Evolutionary conservation across 2,329 filamentous ascomycete species (phyloP).

Genomic region (Coleophoma crateriformis): DNA sequence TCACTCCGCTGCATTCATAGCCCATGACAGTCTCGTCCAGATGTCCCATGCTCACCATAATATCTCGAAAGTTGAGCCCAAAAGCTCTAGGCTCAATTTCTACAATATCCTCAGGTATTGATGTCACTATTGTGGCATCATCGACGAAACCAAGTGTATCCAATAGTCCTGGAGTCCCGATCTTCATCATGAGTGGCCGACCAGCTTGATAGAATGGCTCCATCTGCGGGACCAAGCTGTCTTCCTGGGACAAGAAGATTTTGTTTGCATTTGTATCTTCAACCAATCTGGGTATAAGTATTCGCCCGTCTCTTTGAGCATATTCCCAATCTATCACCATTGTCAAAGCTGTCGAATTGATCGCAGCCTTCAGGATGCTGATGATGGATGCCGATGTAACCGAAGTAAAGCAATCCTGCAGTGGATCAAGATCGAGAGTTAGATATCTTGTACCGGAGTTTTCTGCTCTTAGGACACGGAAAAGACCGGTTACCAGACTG

Average conservation of each 20-base stretch:
- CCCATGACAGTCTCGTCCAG: slow-evolving; percentile 17
- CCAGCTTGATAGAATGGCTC: not conserved
- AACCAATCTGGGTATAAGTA: not conserved
- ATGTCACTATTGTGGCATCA: slow-evolving; percentile 3
- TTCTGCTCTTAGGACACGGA: not conserved
- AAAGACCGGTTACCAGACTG: not conserved
- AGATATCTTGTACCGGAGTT: not conserved
- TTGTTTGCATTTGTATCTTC: not conserved
- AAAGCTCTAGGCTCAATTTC: slow-evolving; percentile 17
- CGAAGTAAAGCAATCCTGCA: not conserved
- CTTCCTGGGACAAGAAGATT: not conserved
- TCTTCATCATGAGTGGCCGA: slow-evolving; percentile 3
- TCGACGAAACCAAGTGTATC: slow-evolving; percentile 18
- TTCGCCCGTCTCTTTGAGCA: not conserved
- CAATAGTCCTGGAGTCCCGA: slow-evolving; percentile 12
- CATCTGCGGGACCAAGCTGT: not conserved
- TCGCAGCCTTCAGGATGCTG: not conserved
- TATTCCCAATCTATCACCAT: not conserved
- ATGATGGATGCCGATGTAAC: not conserved
- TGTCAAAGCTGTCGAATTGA: not conserved
- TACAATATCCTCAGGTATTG: slow-evolving; percentile 11
- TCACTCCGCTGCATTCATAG: slow-evolving; percentile 22
- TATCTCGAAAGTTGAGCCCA: slow-evolving; percentile 27
- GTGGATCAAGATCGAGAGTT: not conserved
- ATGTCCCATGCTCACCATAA: slow-evolving; percentile 25